A percentile compares a stretch with the other conserved stretches of the same genome.
phyloP scores from a whole-genome alignment of 2,329 filamentous ascomycete genomes.

The Cucurbitaria berberidis region DNA sequence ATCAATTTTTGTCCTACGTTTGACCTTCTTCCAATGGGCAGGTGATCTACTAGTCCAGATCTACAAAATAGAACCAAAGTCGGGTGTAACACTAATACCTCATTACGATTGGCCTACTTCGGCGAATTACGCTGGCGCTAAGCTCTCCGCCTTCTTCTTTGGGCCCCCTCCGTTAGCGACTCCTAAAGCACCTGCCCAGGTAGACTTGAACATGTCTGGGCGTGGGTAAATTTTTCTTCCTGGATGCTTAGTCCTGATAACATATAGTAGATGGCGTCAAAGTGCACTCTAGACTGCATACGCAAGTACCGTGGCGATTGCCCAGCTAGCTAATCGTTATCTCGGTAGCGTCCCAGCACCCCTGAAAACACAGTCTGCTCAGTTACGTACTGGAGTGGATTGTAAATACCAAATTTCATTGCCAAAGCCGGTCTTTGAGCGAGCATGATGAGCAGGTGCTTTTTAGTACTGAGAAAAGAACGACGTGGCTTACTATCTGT shows the following conservation, averaged over 20 bases:
- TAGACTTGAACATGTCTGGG: conserved; percentile 7
- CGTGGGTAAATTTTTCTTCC: conserved; percentile 2
- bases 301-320: no score
- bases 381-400: not conserved
- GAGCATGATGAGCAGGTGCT: not conserved
- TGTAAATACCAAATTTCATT: not conserved
- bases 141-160: conserved; percentile 22
- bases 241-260: conserved; percentile 13
- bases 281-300: no score
- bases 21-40: conserved; percentile 19
- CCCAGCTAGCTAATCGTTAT: not conserved
- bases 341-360: not conserved
- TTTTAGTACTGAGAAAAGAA: not conserved
- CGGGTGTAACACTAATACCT: not conserved
- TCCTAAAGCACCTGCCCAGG: conserved; percentile 19
- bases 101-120: conserved; percentile 12
- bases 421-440: not conserved
- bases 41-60: conserved; percentile 1
- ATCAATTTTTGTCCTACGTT: not conserved
- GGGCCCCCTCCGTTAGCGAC: conserved; percentile 13
- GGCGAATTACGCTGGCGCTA: conserved; percentile 21
- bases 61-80: not conserved
- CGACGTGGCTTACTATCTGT: not conserved
- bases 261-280: conserved; percentile 17
- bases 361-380: not conserved